phyloP scores from a whole-genome alignment of 345 rosid species.

The Geranium brycei region DNA sequence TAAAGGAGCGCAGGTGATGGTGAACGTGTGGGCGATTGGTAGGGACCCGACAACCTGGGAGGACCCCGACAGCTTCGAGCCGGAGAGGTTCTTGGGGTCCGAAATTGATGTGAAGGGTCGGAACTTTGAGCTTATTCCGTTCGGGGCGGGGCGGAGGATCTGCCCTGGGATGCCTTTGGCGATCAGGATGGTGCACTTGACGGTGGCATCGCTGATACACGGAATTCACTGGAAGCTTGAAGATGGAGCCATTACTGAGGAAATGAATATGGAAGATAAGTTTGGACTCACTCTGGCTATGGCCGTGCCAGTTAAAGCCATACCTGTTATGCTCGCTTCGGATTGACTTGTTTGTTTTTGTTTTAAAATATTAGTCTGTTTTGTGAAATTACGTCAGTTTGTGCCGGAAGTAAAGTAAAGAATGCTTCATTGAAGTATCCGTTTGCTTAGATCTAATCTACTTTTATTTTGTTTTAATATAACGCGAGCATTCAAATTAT shows the following conservation, averaged over 20 bases:
- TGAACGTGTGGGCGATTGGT: slow-evolving; percentile 42
- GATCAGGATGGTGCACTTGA: slow-evolving; percentile 22
- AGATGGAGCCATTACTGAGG: slow-evolving; percentile 14
- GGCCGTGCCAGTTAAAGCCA: slow-evolving; percentile 26
- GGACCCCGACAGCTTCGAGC: slow-evolving; percentile 17
- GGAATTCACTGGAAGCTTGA: slow-evolving; percentile 31
- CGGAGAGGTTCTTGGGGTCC: slow-evolving; percentile 34
- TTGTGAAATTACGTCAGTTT: no score
- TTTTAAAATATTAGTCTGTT: no score
- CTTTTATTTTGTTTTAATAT: no score
- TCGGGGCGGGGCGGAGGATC: slow-evolving; percentile 34
- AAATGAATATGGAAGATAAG: slow-evolving; percentile 25
- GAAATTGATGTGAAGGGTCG: slow-evolving; percentile 23
- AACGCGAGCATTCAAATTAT: no score
- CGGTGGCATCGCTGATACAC: slow-evolving; percentile 28
- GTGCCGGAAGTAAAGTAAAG: no score
- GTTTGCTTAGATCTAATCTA: no score
- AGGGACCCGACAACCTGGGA: slow-evolving; percentile 32
- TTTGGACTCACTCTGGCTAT: slow-evolving; percentile 23
- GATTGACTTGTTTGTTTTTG: no score
- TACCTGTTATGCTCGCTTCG: slow-evolving; percentile 3
- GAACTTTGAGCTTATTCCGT: slow-evolving; percentile 26
- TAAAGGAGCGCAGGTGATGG: slow-evolving; percentile 26
- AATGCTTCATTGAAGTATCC: no score
- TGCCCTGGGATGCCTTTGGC: slow-evolving; percentile 37